Percentiles rank a stretch among this genome's conserved stretches.
Evolutionary conservation across 1,139 yeast genomes (phyloP).

Genomic region (Yarrowia galli): DNA sequence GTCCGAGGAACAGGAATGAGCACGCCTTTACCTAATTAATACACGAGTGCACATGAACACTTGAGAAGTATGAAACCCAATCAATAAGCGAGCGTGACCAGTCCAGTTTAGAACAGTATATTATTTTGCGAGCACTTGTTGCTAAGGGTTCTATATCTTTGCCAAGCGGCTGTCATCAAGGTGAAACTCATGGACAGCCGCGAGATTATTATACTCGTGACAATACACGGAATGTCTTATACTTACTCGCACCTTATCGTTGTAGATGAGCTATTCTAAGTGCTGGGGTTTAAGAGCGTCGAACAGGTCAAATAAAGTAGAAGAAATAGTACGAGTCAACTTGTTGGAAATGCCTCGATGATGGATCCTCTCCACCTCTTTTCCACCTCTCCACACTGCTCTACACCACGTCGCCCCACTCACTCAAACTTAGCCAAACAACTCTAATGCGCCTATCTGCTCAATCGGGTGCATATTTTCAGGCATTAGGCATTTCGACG

Average conservation of each 20-base stretch:
- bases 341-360: neutral
- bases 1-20: neutral
- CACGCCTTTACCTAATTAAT: neutral
- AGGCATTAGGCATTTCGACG: slow-evolving; percentile 23
- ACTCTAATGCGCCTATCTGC: slow-evolving; percentile 28
- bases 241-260: slow-evolving; percentile 6
- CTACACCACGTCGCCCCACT: slow-evolving; percentile 1
- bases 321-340: too few species aligned
- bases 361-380: neutral
- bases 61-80: neutral
- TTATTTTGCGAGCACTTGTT: too few species aligned
- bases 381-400: too few species aligned
- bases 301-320: neutral
- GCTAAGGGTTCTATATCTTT: too few species aligned
- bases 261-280: too few species aligned
- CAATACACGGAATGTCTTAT: slow-evolving; percentile 6
- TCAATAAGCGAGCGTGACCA: neutral
- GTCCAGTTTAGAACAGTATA: too few species aligned
- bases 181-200: neutral
- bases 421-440: slow-evolving; percentile 8
- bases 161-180: neutral
- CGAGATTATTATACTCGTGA: neutral
- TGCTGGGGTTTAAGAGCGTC: neutral
- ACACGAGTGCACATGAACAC: neutral
- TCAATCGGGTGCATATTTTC: slow-evolving; percentile 34